Evolutionary conservation across 192 early-diverging fungal species (phyloP), one percentile per base, ranked within the genome.

Genomic region (Backusella mclennaniae): DNA sequence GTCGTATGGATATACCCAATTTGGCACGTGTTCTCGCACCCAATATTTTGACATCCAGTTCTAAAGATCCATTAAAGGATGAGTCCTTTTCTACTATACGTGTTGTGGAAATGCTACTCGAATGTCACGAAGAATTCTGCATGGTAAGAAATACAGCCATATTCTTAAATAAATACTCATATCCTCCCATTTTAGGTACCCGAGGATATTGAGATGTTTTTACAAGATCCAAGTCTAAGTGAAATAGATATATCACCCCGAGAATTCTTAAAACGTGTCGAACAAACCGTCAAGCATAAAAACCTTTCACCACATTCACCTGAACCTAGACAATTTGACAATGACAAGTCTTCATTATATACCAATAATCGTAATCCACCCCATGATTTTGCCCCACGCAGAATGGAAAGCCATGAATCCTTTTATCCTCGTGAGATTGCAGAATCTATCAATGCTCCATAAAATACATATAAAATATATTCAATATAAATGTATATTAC

Each of bases 1-100:
- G 94, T 77, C 94, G 93, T 84, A 99, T 99, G 97, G 93, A 95
- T 82, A 80, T 95, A 7, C 89, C 89, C 66, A 99, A 98, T 77
- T 80, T 99, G 67, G 94, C 97, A 0, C 97, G 95, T 0, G 94
- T 99, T 1, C 94, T 99, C 44, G 91, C 96, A 26, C 97, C 97
- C 26, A 98, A 97, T 76, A 92, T 99, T 41, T 85, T 98, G 35
- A 96, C 94, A 76, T 90, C 93, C 14, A 93, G 94, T 76, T 89
- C 89, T 59, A 94, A 93, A 81, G 96, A 95, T 80, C 92, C 95
- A 26, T 80, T 86, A 21, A 89, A 94, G 29, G 90, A 91, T 70
- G 90, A 94, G 44, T 92, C 90, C 69, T 92, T 90, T 73, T 84
- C 89, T n/a, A 90, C 93, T 7, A 93, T 91, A 67, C 84, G 84